A percentile compares a stretch with the other conserved stretches of the same genome.
phyloP scores from a whole-genome alignment of 371 early-diverging fungal genomes.

The Saksenaea vasiformis region DNA sequence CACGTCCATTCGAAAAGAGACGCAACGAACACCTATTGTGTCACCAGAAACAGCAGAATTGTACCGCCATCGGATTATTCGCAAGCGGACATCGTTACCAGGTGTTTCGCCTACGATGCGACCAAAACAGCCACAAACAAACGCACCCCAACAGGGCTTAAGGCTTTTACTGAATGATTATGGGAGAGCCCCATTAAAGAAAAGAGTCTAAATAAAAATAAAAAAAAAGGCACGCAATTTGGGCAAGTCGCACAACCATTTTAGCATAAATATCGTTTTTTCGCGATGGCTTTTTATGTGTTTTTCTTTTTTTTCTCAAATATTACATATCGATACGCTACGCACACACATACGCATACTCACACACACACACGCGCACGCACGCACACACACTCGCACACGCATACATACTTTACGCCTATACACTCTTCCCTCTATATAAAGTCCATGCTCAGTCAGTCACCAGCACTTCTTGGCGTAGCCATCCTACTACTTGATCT shows the following conservation, averaged over 20 bases:
- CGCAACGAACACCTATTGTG: background rate
- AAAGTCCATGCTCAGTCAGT: background rate
- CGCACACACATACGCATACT: background rate
- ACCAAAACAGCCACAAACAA: conserved; percentile 9
- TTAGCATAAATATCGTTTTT: background rate
- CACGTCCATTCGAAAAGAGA: conserved; percentile 4
- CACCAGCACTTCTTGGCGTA: conserved; percentile 8
- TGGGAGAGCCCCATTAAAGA: background rate
- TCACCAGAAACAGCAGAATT: conserved; percentile 29
- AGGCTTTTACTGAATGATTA: conserved; percentile 32
- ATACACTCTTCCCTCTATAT: background rate
- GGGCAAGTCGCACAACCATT: conserved; percentile 1
- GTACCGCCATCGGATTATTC: conserved; percentile 43
- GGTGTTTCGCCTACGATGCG: conserved; percentile 15
- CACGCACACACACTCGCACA: background rate
- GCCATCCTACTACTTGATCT: conserved; percentile 8
- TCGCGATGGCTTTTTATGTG: background rate
- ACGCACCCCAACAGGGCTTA: conserved; percentile 39
- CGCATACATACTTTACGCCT: background rate
- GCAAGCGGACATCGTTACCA: conserved; percentile 37
- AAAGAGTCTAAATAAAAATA: background rate
- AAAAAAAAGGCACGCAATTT: background rate
- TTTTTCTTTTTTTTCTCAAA: background rate
- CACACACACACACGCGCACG: too few relatives aligned
- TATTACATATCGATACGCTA: background rate